phyloP scores from a whole-genome alignment of 1,139 yeast species.

The Candida glucosophila region DNA sequence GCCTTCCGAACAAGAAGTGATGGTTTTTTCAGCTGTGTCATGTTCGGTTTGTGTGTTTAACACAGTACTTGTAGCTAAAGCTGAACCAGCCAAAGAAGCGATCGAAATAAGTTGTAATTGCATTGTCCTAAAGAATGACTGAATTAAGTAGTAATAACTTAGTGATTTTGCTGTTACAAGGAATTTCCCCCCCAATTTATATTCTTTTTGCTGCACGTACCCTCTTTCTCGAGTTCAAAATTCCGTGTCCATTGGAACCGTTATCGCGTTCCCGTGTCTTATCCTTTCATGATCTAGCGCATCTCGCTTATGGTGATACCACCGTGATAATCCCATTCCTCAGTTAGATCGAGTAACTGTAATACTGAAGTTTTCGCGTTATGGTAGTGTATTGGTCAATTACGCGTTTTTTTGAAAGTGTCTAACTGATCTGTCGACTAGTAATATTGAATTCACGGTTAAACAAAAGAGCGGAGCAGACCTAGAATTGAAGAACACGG shows the following conservation, averaged over 20 bases:
- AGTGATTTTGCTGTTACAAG: constrained; percentile 1
- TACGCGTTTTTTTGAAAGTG: too few relatives aligned
- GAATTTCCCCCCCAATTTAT: constrained; percentile 7
- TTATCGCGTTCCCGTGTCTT: constrained; percentile 2
- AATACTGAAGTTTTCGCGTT: too few relatives aligned
- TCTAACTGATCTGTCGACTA: too few relatives aligned
- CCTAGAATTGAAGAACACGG: too few relatives aligned
- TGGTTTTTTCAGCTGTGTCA: constrained; percentile 29
- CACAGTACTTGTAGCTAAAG: constrained; percentile 6
- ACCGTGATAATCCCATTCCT: too few relatives aligned
- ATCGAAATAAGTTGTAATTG: constrained; percentile 22
- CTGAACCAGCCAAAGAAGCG: constrained; percentile 18
- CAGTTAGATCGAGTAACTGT: too few relatives aligned
- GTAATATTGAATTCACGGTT: too few relatives aligned
- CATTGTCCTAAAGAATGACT: constrained; percentile 11
- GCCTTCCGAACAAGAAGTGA: constrained; percentile 34
- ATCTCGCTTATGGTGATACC: too few relatives aligned
- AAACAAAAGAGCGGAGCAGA: too few relatives aligned
- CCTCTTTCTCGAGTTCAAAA: constrained; percentile 1
- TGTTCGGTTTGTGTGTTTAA: constrained; percentile 23
- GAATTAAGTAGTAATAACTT: constrained; percentile 6
- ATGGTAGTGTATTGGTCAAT: too few relatives aligned
- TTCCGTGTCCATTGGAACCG: neutral
- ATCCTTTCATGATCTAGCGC: neutral
- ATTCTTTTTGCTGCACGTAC: constrained; percentile 2